Evolutionary conservation across 148 eudicot genomes (phyloP), one percentile per base, ranked within the genome.

Genomic region (Drosera capensis): DNA sequence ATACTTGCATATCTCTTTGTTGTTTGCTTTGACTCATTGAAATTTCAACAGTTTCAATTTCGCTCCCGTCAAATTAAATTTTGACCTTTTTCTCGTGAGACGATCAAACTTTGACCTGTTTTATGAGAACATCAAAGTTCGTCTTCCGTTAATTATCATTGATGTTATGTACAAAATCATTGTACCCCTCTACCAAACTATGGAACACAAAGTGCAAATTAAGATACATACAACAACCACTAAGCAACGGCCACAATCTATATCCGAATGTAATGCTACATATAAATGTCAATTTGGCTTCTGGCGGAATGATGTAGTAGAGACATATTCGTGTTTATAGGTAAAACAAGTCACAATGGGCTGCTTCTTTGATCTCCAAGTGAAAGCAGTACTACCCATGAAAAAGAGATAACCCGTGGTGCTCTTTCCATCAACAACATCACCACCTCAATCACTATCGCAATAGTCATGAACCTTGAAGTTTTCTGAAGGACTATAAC

Each of bases 251-350:
- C 5, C 12, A 57, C 19, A 1, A 8, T 39, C 2, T 24, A 14
- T 14, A 57, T 25, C 39, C 46, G 48, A 12, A 57, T 35, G 1
- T 20, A 38, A 39, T 47, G 52, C 13, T 49, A 57, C 0, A 17
- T 46, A 18, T 39, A 37, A 1, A n/a, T n/a, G n/a, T n/a, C n/a
- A n/a, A n/a, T n/a, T n/a, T n/a, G n/a, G n/a, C n/a, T n/a, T n/a
- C n/a, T n/a, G n/a, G n/a, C n/a, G n/a, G n/a, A n/a, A n/a, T n/a
- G 61, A 15, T 0, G 53, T 18, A 2, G 53, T 46, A 16, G 26
- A 45, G 12, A 57, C 46, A 22, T 37, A 57, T 25, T 57, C 53
- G 0, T 46, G 45, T 39, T 57, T 46, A 57, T 53, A 57, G 5
- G 45, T 36, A 0, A 52, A 56, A 7, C n/a, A n/a, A n/a, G n/a